Percentiles rank a stretch among this genome's conserved stretches.
Evolutionary conservation across 352 stramenopile species (phyloP).

Genomic region (Elongisporangium anandrum): DNA sequence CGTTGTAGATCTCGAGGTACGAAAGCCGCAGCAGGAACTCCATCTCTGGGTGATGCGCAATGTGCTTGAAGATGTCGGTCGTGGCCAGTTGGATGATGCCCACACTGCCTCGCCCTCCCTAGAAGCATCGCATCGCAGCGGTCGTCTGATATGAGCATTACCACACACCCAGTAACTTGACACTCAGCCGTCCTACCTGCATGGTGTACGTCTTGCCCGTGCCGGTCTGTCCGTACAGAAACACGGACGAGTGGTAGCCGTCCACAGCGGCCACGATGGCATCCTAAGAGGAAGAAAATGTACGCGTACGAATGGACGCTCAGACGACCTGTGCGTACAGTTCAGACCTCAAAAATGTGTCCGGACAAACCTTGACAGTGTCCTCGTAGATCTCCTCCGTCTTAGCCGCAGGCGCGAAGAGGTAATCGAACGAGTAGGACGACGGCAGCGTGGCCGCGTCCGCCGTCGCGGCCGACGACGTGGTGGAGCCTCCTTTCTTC

Average conservation of each 20-base stretch:
- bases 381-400: conserved; percentile 86
- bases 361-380: conserved; percentile 48
- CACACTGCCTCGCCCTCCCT: conserved; percentile 42
- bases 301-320: not conserved
- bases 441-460: conserved; percentile 42
- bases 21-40: conserved; percentile 85
- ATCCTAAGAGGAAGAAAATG: conserved; percentile 24
- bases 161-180: conserved; percentile 16
- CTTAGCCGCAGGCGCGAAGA: conserved; percentile 66
- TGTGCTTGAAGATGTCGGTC: conserved; percentile 84
- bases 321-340: conserved; percentile 4
- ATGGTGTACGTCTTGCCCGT: conserved; percentile 86
- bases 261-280: conserved; percentile 66
- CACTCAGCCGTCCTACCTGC: conserved; percentile 29
- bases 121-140: not conserved
- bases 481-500: conserved; percentile 34
- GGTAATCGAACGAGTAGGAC: conserved; percentile 84
- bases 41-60: conserved; percentile 46
- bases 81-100: conserved; percentile 86
- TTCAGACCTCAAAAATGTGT: conserved; percentile 1
- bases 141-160: conserved; percentile 1
- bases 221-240: conserved; percentile 91
- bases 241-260: conserved; percentile 84
- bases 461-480: conserved; percentile 13
- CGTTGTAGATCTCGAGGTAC: conserved; percentile 99